Evolutionary conservation across 805 yeast species (phyloP), one percentile per base, ranked within the genome.

Genomic region (Komagataella populi): DNA sequence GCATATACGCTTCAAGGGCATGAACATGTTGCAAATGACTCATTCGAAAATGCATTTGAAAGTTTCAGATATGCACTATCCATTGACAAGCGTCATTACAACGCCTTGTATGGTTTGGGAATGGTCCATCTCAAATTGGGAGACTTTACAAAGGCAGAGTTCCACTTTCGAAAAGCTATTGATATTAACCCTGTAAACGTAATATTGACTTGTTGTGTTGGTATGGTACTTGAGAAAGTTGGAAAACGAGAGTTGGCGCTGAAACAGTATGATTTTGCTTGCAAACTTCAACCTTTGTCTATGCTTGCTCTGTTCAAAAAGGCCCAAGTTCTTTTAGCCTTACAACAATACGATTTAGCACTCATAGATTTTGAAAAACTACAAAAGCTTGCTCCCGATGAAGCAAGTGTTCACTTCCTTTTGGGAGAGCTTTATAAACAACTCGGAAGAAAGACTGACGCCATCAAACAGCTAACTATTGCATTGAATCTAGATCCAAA

Each of bases 1-100:
- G 96, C 96, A 0, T 86, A 87, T 62, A 90, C 98, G 0, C 71
- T 93, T 53, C 88, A 86, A 68, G 99, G 97, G 0, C 98, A 93
- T 64, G 99, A 93, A 65, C 81, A 78, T 60, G 79, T 87, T 39
- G 76, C 91, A 1, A 87, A 80, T 59, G 99, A 95, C 67, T 89
- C 95, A 44, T 87, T 84, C 67, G 96, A 89, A 62, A 78, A 81
- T 61, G 97, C 99, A 0, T 75, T 85, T 55, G 87, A 84, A 52
- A 80, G 87, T 54, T 93, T 89, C 73, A 68, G 96, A 44, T 72
- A 74, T 55, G 95, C 96, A 3, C 71, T 93, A 48, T 69, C 83
- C 22, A 73, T 82, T 46, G 96, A 91, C 60, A 74, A 83, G 48
- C 73, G 89, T 52, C 96, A 88, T 63, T 93, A 90, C 66, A 93